Base-by-base conservation (phyloP, 768 basidiomycete species). In the Tylopilus intermedius region DNA sequence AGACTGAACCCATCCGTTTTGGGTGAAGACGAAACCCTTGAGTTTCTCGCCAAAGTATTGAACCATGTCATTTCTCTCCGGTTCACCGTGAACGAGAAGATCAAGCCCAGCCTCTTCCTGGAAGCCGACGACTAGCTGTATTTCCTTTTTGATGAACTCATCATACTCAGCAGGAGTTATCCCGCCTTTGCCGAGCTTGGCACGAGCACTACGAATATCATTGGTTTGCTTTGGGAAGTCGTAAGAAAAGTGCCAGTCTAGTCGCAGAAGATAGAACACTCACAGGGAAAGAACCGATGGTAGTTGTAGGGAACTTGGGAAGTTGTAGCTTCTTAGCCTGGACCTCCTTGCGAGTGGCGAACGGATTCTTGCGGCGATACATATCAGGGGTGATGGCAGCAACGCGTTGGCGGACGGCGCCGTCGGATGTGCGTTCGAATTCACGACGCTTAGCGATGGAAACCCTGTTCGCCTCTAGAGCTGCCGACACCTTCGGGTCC, bases 61-160 rank as follows among this genome's bases (percentile, higher is more conserved):
- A 58, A 96, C 94, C 95, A 98, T 98, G 81, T 97, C 95, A 71
- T 97, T 97, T 65, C 95, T 84, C 79, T 99, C 95, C 49, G 95
- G 90, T 74, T 99, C 96, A 66, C 96, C 96, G 73, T 99, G 96
- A 56, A 99, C 96, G 63, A 98, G 81, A 53, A 99, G 81, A 74
- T 99, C 96, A 62, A 99, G 85, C 60, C 90, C 95, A 60, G 94
- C 81, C 72, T 82, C 84, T 79, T 98, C 95, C 74, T 99, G 96
- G 91, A 98, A 95, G 59, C 84, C 80, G 62, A 98, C 94, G 57
- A 93, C 94, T 50, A 71, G 72, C 76, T 95, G 82, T 63, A 99
- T 90, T 75, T 99, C 96, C 77, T 93, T 90, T 80, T 94, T 88
- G 78, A 99, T 94, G 79, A 98, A 98, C 59, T 90, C 81, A 60